These are phyloP conservation scores for Nasturtium officinale DNA, from an alignment of 345 rosid species.

Conservation along the genomic window DNA sequence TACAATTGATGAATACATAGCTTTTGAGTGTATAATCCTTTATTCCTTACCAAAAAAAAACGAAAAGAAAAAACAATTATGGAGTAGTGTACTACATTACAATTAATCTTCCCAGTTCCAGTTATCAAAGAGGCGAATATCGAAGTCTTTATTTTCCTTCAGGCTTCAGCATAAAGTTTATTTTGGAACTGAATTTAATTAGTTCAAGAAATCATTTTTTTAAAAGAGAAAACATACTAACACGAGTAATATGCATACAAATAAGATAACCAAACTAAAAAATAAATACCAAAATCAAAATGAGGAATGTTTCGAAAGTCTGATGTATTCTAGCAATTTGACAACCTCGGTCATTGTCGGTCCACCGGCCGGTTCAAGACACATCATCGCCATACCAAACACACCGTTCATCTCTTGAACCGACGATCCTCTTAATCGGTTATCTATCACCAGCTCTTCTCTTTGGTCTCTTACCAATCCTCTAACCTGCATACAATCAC, in stretches of 20 bases:
- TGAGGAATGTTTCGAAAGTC: constrained; percentile 35
- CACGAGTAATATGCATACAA: neutral
- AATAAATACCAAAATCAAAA: constrained; percentile 9
- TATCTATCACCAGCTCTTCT: constrained; percentile 64
- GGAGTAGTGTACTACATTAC: constrained; percentile 2
- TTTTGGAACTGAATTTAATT: constrained; percentile 22
- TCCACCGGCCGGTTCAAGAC: constrained; percentile 81
- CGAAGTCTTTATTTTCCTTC: constrained; percentile 24
- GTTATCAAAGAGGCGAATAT: constrained; percentile 40
- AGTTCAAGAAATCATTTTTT: constrained; percentile 6
- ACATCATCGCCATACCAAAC: constrained; percentile 63
- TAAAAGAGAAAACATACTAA: constrained; percentile 1
- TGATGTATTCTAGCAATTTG: constrained; percentile 71
- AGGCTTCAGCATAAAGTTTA: constrained; percentile 10
- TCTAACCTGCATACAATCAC: constrained; percentile 59
- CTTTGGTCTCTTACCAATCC: constrained; percentile 66
- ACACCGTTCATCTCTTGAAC: constrained; percentile 58
- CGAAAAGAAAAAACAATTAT: too few species aligned
- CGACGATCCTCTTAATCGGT: constrained; percentile 55
- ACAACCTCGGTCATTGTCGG: constrained; percentile 88
- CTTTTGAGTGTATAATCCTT: constrained; percentile 8
- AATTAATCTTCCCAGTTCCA: constrained; percentile 19
- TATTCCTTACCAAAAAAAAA: neutral
- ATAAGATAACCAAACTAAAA: neutral
- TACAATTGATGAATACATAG: neutral